Evolutionary conservation across 2,329 filamentous ascomycete species (phyloP).

Genomic region (Incumbomyces delicatus): DNA sequence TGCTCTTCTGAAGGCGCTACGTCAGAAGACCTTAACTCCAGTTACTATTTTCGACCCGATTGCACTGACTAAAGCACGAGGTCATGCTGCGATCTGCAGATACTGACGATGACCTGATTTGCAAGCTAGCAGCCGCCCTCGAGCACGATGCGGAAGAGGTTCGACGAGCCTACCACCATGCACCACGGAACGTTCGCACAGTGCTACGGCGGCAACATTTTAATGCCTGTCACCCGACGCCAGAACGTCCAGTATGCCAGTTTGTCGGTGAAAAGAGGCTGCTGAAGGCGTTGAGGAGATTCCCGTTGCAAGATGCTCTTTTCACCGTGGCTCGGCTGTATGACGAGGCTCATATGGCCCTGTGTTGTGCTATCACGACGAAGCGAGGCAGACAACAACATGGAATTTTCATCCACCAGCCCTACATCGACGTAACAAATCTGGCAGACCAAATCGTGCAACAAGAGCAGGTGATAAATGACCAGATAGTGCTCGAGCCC

Average conservation of each 20-base stretch:
- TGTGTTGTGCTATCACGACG: conserved; percentile 11
- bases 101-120: conserved; percentile 8
- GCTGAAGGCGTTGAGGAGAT: not conserved
- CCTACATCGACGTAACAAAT: not conserved
- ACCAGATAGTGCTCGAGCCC: conserved; percentile 11
- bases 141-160: conserved; percentile 5
- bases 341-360: conserved; percentile 14
- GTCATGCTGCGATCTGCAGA: conserved; percentile 8
- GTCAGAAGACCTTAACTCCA: too few species aligned
- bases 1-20: not conserved
- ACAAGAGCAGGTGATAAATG: conserved; percentile 5
- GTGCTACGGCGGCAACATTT: conserved; percentile 12
- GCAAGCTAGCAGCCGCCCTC: conserved; percentile 8
- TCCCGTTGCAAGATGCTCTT: conserved; percentile 8
- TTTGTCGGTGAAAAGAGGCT: conserved; percentile 6
- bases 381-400: conserved; percentile 8
- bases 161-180: conserved; percentile 10
- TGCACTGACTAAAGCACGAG: too few species aligned
- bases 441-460: conserved; percentile 9
- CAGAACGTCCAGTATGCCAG: conserved; percentile 11
- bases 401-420: too few species aligned
- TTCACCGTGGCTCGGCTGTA: conserved; percentile 16
- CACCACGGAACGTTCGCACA: conserved; percentile 12
- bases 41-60: too few species aligned
- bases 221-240: conserved; percentile 7